Base-by-base conservation (phyloP, 257 asterid species). In the Penstemon eatonii region DNA sequence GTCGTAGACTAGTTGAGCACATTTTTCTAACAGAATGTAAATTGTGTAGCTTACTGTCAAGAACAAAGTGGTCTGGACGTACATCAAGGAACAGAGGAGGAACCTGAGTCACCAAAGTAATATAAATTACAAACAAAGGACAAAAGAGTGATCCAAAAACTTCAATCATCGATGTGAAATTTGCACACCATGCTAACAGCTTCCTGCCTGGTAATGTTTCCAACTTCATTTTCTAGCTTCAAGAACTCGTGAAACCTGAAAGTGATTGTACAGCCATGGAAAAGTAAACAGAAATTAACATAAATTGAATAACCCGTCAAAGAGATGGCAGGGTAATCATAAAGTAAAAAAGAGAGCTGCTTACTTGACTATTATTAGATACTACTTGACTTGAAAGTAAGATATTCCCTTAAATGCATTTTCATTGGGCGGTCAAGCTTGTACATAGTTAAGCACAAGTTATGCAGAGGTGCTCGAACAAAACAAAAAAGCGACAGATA, bases 1-100 rank as follows among this genome's bases (percentile, higher is more conserved):
- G 66, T 43, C 51, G 63, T 75, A 37, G 15, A 62, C 56, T 75
- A 71, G 52, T 56, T 53, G 33, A 25, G 33, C 33, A 25, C 33
- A 25, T 25, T 25, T 25, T 25, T 25, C 33, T 1, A 25, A 25
- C 33, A 25, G 33, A 25, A 25, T 25, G 33, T 36, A 51, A 43
- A 69, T 47, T 58, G 63, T 60, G 75, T 50, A 77, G 79, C 97
- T 91, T 89, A 94, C 99, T 94, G 80, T 94, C 99, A 70, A 94
- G 96, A 82, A 94, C 88, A 83, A 82, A 81, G 83, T 94, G 97
- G 66, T 91, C 87, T 8, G 96, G 96, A 7, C 72, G 80, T 81
- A 94, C 96, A 80, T 94, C 96, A 71, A 94, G 89, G 77, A 94
- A 91, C 56, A 94, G 83, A 11, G 99, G 97, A 84, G 99, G 99